Evolutionary conservation across 2,329 filamentous ascomycete species (phyloP), one percentile per base, ranked within the genome.

Genomic region (Colletotrichum cordylinicola): DNA sequence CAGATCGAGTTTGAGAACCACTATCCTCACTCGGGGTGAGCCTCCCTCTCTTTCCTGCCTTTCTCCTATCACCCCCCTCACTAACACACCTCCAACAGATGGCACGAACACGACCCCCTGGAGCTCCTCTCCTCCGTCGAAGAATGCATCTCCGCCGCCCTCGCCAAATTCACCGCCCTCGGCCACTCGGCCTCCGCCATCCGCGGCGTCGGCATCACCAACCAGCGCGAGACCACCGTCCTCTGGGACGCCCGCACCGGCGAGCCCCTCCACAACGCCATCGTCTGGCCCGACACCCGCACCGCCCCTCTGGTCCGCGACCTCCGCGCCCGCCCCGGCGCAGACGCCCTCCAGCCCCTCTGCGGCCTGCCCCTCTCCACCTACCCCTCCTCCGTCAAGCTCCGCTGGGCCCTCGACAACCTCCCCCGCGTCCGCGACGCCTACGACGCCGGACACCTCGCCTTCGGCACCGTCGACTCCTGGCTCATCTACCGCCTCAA

Each of bases 231-330:
- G 85, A 98, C 96, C 2, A 95, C 94, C 2, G 88, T 98, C 2
- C 93, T 96, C 31, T 98, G 95, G 95, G 95, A 98, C 83, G 91
- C 89, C 80, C 89, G 90, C 79, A 97, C 94, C 1, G 96, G 96
- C 78, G 90, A 97, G 83, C 92, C 95, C 6, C 87, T 98, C 18
- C 90, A 95, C 86, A 96, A 96, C 81, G 95, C 95, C 74, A 94
- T 98, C 76, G 96, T 95, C 60, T 98, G 96, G 95, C 94, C 95
- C 35, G 96, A 98, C 82, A 98, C 95, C 35, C 90, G 96, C 68
- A 96, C 95, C 68, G 89, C 90, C 64, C 78, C 82, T 10, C 86
- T 98, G 52, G 95, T 97, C 33, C 92, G 94, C 75, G 94, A 96
- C 80, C 87, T 98, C 61, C 96, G 95, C 85, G 84, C 86, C 18